Percentiles rank a stretch among this genome's conserved stretches.
phyloP scores from a whole-genome alignment of 208 protist species.

The Trichomonas vaginalis region DNA sequence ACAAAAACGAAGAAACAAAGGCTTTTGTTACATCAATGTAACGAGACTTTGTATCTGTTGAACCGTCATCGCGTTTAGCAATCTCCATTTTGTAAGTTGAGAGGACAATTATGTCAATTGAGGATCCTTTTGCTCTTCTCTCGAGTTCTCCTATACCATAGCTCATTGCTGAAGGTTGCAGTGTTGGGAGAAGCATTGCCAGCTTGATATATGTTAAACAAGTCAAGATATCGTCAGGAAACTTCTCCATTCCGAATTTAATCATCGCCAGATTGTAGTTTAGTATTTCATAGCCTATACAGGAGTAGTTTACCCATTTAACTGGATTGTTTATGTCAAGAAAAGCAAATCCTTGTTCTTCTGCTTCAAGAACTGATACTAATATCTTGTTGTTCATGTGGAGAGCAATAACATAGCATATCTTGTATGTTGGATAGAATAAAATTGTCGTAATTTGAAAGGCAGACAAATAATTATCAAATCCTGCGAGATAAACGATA shows the following conservation, averaged over 20 bases:
- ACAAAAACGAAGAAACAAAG: background rate
- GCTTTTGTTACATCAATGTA: background rate
- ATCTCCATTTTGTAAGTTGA: background rate
- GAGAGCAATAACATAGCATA: background rate
- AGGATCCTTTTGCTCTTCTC: background rate
- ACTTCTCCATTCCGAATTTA: background rate
- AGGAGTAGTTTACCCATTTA: background rate
- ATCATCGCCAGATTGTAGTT: background rate
- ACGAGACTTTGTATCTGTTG: background rate
- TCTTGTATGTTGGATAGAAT: background rate
- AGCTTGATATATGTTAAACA: background rate
- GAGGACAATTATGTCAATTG: background rate
- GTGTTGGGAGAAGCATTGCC: background rate
- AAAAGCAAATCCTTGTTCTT: background rate
- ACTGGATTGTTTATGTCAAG: background rate
- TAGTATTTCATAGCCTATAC: background rate
- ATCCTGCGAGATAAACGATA: background rate
- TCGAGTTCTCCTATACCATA: background rate
- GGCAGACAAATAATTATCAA: background rate
- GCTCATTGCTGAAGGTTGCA: background rate
- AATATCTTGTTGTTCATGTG: background rate
- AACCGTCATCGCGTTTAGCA: background rate
- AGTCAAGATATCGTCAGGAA: background rate
- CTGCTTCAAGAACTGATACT: background rate
- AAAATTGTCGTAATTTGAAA: background rate